Percentiles rank a stretch among this genome's conserved stretches.
Evolutionary conservation across 148 eudicot genomes (phyloP).

Genomic region (Rhododendron mucronatum): DNA sequence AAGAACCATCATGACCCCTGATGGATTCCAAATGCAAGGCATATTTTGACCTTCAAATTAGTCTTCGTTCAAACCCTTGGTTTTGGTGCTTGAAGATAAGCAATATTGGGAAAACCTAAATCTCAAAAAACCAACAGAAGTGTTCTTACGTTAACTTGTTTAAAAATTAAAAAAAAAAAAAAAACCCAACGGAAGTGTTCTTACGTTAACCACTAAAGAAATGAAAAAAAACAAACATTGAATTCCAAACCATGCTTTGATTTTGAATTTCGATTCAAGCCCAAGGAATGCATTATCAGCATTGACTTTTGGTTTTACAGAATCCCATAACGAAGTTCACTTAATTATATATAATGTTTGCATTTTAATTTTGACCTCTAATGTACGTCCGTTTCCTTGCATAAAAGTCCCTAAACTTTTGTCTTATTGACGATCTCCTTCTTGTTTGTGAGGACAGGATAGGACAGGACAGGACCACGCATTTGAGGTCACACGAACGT

Average conservation of each 20-base stretch:
- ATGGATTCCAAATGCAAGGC: neutral
- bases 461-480: neutral
- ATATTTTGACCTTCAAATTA: slow-evolving; percentile 1
- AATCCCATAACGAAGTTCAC: slow-evolving; percentile 2
- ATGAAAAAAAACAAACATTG: neutral
- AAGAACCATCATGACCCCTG: neutral
- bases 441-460: neutral
- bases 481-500: neutral
- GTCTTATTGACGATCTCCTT: neutral
- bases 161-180: neutral
- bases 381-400: neutral
- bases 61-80: neutral
- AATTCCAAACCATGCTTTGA: neutral
- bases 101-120: neutral
- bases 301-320: slow-evolving; percentile 7
- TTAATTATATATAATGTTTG: neutral
- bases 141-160: neutral
- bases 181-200: neutral
- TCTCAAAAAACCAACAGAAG: neutral
- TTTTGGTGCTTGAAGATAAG: neutral
- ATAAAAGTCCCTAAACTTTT: neutral
- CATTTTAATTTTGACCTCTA: neutral
- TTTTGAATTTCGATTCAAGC: neutral
- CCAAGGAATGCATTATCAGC: neutral
- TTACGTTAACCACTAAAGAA: slow-evolving; percentile 2